These are phyloP conservation scores for Striga asiatica DNA, from an alignment of 257 asterid species.

Conservation along the genomic window DNA sequence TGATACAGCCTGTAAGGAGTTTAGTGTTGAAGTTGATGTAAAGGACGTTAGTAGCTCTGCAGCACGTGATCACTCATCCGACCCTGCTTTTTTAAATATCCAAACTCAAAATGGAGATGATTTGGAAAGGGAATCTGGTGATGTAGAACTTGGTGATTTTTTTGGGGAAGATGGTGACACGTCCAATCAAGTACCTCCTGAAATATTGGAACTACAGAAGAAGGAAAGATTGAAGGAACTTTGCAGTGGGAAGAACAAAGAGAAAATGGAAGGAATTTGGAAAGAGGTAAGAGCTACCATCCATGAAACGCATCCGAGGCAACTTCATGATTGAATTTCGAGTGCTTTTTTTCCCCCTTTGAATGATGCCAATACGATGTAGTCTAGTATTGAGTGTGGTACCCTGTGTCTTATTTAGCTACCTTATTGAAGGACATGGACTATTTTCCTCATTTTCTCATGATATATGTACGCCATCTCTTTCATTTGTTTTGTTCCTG, in stretches of 20 bases:
- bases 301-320: slow-evolving; percentile 10
- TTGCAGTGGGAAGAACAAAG: slow-evolving; percentile 49
- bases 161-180: slow-evolving; percentile 44
- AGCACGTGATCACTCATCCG: slow-evolving; percentile 18
- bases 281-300: slow-evolving; percentile 54
- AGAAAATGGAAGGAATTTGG: slow-evolving; percentile 91
- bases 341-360: slow-evolving; percentile 8
- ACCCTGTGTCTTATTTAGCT: not conserved
- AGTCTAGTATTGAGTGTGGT: not conserved
- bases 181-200: slow-evolving; percentile 36
- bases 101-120: slow-evolving; percentile 24
- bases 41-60: slow-evolving; percentile 21
- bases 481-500: not conserved
- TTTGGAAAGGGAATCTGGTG: slow-evolving; percentile 45
- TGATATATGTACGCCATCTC: not conserved
- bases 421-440: slow-evolving; percentile 1
- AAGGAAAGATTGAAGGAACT: slow-evolving; percentile 69
- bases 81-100: slow-evolving; percentile 22
- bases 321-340: slow-evolving; percentile 6
- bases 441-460: not conserved
- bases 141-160: slow-evolving; percentile 70
- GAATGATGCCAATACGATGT: slow-evolving; percentile 5
- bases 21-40: slow-evolving; percentile 30
- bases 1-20: slow-evolving; percentile 23
- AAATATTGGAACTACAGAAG: slow-evolving; percentile 51